Conservation (phyloP, 768 basidiomycete genomes). For the Podaxis carcinomalis region DNA sequence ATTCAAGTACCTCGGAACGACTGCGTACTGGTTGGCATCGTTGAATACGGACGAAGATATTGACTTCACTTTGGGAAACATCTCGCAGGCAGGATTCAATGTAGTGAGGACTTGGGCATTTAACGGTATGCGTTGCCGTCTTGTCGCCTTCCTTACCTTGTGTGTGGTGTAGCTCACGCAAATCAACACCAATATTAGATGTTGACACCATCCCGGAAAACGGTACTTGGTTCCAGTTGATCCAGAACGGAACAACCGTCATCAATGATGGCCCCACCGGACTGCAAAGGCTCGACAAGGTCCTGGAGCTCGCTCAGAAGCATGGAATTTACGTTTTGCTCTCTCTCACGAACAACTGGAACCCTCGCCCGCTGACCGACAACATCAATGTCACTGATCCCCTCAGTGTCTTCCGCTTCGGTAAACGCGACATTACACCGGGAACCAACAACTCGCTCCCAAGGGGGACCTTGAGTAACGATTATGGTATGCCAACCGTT, state of each 20-base stretch:
- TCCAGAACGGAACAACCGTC: constrained; percentile 46
- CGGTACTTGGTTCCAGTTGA: constrained; percentile 62
- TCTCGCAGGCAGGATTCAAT: constrained; percentile 49
- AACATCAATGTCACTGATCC: constrained; percentile 18
- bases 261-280: constrained; percentile 62
- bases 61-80: constrained; percentile 50
- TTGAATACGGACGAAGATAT: constrained; percentile 56
- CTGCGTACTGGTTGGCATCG: constrained; percentile 62
- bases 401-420: constrained; percentile 15
- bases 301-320: constrained; percentile 49
- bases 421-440: constrained; percentile 24
- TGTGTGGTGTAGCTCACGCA: neutral
- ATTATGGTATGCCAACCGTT: constrained; percentile 41
- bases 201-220: constrained; percentile 48
- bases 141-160: neutral
- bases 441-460: constrained; percentile 37
- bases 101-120: constrained; percentile 71
- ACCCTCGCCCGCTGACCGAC: constrained; percentile 34
- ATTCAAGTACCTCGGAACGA: constrained; percentile 41
- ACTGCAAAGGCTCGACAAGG: constrained; percentile 57
- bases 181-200: constrained; percentile 27
- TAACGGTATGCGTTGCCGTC: constrained; percentile 41
- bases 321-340: constrained; percentile 49
- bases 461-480: constrained; percentile 55
- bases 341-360: constrained; percentile 62